These are phyloP conservation scores for Oryza coarctata DNA, from an alignment of 176 grass and related monocot species.

Conservation along the genomic window DNA sequence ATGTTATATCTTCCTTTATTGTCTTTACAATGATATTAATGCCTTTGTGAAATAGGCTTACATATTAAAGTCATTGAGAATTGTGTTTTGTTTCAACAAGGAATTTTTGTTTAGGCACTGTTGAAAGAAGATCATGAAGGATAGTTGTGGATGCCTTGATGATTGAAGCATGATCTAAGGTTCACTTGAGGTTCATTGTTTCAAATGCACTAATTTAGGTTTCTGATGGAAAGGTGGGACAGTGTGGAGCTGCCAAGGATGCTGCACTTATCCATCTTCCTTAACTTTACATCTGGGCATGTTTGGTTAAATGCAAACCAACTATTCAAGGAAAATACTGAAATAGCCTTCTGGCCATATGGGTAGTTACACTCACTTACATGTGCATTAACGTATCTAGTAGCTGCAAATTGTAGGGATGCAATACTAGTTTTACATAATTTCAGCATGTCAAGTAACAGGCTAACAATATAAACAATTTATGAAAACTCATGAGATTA, in stretches of 20 bases:
- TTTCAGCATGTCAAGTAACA: not conserved
- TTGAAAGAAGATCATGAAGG: slow-evolving; percentile 1
- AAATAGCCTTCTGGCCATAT: not conserved
- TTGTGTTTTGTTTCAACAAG: not conserved
- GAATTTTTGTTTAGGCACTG: not conserved
- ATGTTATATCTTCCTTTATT: slow-evolving; percentile 1
- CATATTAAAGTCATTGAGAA: not conserved
- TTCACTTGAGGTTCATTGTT: not conserved
- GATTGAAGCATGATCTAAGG: not conserved
- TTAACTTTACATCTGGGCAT: not conserved
- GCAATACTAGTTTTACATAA: not conserved
- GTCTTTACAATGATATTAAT: not conserved
- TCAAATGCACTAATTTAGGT: not conserved
- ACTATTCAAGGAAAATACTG: not conserved
- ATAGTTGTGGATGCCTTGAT: not conserved
- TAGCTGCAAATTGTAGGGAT: slow-evolving; percentile 13
- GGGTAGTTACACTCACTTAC: not conserved
- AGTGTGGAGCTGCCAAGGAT: not conserved
- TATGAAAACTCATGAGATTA: not conserved
- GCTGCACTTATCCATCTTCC: not conserved
- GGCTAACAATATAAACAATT: not conserved
- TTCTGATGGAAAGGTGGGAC: not conserved
- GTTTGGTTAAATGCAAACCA: not conserved
- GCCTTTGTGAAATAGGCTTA: not conserved
- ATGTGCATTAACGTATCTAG: not conserved